These are phyloP conservation scores for Neurospora pannonica DNA, from an alignment of 495 filamentous ascomycete genomes.

Conservation along the genomic window DNA sequence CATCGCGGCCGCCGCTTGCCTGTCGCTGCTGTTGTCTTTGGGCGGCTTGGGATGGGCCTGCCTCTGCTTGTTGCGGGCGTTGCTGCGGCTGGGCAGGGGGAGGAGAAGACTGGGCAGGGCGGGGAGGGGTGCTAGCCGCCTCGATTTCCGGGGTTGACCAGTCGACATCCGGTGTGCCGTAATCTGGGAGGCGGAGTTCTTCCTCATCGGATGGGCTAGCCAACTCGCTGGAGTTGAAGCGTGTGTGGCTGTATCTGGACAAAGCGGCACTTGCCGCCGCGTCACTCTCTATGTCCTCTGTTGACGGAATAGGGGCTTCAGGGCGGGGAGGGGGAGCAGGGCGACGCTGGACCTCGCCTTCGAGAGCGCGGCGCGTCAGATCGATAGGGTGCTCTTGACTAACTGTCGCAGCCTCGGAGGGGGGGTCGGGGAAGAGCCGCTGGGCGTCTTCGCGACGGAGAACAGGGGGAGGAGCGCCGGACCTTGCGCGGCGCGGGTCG, in stretches of 20 bases:
- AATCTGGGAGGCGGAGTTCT: neutral
- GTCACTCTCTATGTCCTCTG: neutral
- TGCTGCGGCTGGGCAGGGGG: neutral
- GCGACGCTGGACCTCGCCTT: neutral
- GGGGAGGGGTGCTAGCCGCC: neutral
- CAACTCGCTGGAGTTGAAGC: neutral
- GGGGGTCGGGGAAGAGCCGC: neutral
- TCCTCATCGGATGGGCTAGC: neutral
- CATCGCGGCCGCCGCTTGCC: neutral
- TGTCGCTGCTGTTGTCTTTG: neutral
- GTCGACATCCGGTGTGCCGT: neutral
- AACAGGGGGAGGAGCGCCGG: neutral
- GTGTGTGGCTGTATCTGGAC: neutral
- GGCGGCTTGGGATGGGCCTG: neutral
- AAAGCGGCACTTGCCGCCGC: neutral
- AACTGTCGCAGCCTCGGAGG: neutral
- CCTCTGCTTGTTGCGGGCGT: neutral
- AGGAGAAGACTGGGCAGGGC: neutral
- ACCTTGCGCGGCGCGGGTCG: neutral
- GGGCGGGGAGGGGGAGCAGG: neutral
- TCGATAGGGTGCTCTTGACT: neutral
- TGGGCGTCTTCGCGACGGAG: neutral
- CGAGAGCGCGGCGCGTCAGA: neutral
- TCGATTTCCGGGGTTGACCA: rapidly evolving
- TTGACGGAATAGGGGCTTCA: neutral